These are phyloP conservation scores for Carallia pectinifolia DNA, from an alignment of 345 rosid genomes.

Conservation along the genomic window DNA sequence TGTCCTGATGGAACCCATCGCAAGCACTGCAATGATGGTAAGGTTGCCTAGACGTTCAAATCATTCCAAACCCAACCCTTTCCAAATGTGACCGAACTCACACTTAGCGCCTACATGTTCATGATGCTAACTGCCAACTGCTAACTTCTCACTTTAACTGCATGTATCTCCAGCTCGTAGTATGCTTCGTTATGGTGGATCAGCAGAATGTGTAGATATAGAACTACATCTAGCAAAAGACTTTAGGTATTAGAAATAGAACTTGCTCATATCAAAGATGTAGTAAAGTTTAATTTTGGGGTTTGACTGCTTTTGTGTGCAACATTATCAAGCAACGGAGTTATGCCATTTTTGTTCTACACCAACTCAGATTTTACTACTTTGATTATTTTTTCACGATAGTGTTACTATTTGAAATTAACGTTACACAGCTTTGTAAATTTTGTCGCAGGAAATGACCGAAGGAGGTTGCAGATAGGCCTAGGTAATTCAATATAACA, in stretches of 20 bases:
- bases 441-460: slow-evolving; percentile 26
- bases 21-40: slow-evolving; percentile 23
- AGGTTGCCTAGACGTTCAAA: background rate
- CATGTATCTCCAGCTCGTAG: background rate
- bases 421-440: background rate
- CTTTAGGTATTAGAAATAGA: background rate
- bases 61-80: slow-evolving; percentile 3
- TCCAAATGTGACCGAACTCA: slow-evolving; percentile 30
- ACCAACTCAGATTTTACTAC: too few species aligned
- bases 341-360: too few species aligned
- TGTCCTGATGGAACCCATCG: slow-evolving; percentile 24
- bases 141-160: slow-evolving; percentile 28
- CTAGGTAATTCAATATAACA: slow-evolving; percentile 31
- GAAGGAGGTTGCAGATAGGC: slow-evolving; percentile 21
- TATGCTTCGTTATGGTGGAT: slow-evolving; percentile 12
- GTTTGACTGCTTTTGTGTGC: too few species aligned
- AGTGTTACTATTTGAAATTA: background rate
- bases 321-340: too few species aligned
- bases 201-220: background rate
- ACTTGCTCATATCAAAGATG: too few species aligned
- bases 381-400: background rate
- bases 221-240: background rate
- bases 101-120: background rate
- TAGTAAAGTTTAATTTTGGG: too few species aligned
- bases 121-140: slow-evolving; percentile 14